Evolutionary conservation across 2,329 filamentous ascomycete species (phyloP).

Genomic region (Knufia fluminis): DNA sequence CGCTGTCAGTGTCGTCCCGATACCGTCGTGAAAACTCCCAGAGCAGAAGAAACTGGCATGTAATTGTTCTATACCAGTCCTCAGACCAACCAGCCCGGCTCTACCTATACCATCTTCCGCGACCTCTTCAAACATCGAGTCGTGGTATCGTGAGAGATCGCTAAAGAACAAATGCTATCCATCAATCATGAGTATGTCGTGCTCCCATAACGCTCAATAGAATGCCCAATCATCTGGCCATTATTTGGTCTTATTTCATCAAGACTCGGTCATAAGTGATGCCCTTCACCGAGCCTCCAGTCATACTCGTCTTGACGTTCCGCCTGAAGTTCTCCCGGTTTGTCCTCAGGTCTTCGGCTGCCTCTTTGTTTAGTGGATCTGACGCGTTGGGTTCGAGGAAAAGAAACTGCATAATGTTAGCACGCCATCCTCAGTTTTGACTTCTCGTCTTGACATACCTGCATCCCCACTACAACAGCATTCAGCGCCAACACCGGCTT

Average conservation of each 20-base stretch:
- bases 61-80: no score
- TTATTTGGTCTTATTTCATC: constrained; percentile 31
- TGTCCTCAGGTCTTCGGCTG: constrained; percentile 77
- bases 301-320: constrained; percentile 79
- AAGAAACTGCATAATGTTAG: constrained; percentile 56
- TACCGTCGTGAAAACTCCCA: no score
- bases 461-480: constrained; percentile 87
- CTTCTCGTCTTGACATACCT: constrained; percentile 45
- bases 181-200: not conserved
- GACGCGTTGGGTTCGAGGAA: constrained; percentile 97
- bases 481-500: constrained; percentile 96
- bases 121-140: not conserved
- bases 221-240: not conserved
- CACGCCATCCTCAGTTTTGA: not conserved
- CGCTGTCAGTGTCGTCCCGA: no score
- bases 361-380: constrained; percentile 97
- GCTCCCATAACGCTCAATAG: not conserved
- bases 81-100: not conserved
- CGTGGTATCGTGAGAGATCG: constrained; percentile 5
- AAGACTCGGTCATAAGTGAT: constrained; percentile 69
- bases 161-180: not conserved
- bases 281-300: constrained; percentile 65
- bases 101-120: constrained; percentile 1
- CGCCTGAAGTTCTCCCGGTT: constrained; percentile 85
- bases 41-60: no score